Percentiles rank a stretch among this genome's conserved stretches.
These are phyloP conservation scores for Leptographium galeiforme DNA, from an alignment of 2,329 filamentous ascomycete species.

Conservation along the genomic window DNA sequence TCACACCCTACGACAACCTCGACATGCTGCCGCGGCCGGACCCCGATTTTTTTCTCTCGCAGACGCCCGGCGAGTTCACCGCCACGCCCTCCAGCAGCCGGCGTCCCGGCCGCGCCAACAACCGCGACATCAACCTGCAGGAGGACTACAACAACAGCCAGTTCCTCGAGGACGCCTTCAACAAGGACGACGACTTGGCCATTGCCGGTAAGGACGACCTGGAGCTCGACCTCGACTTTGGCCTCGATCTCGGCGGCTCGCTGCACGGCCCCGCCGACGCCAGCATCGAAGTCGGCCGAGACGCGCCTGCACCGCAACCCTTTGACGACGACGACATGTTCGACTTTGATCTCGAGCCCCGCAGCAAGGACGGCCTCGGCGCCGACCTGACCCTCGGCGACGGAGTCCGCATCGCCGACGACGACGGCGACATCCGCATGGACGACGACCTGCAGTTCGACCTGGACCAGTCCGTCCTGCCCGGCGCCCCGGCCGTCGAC, in stretches of 20 bases:
- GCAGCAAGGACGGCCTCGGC: constrained; percentile 42
- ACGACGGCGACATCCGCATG: constrained; percentile 52
- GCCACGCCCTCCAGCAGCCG: constrained; percentile 32
- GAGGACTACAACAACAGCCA: constrained; percentile 65
- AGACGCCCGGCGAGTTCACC: constrained; percentile 47
- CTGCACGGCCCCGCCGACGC: constrained; percentile 34
- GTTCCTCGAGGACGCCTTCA: constrained; percentile 56
- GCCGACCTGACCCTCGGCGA: constrained; percentile 42
- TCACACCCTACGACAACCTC: constrained; percentile 79
- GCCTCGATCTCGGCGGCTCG: constrained; percentile 54
- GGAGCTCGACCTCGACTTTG: constrained; percentile 61
- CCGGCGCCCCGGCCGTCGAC: constrained; percentile 31
- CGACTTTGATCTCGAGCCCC: constrained; percentile 45
- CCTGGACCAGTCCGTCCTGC: constrained; percentile 44
- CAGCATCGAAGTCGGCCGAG: constrained; percentile 82
- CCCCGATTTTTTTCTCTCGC: constrained; percentile 68
- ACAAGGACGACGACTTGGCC: constrained; percentile 42
- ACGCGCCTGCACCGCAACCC: constrained; percentile 55
- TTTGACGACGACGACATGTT: constrained; percentile 59
- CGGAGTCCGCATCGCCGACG: constrained; percentile 46
- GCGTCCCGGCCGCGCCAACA: constrained; percentile 43
- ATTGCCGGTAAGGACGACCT: constrained; percentile 50
- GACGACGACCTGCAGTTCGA: constrained; percentile 53
- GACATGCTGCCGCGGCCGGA: constrained; percentile 74
- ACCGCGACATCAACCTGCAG: constrained; percentile 54